Evolutionary conservation across 768 basidiomycete species (phyloP).

Genomic region (Podaxis rugospora): DNA sequence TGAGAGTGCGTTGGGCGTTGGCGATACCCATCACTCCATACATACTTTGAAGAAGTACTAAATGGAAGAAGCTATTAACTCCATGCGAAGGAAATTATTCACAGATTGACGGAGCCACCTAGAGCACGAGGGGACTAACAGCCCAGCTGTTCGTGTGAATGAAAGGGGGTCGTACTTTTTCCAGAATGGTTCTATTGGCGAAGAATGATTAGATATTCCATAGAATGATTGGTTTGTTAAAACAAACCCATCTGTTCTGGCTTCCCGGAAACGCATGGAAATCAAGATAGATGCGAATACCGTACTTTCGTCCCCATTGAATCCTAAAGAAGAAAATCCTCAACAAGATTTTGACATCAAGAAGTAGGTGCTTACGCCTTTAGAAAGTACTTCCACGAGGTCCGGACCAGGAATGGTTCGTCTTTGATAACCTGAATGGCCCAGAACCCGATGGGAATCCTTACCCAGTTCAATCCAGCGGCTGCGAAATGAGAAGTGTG

Average conservation of each 20-base stretch:
- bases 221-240: slow-evolving; percentile 2
- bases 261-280: slow-evolving; percentile 67
- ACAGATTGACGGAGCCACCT: slow-evolving; percentile 65
- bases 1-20: slow-evolving; percentile 82
- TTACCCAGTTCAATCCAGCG: slow-evolving; percentile 84
- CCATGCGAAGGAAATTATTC: slow-evolving; percentile 16
- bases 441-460: slow-evolving; percentile 87
- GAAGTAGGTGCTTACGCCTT: slow-evolving; percentile 32
- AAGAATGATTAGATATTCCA: slow-evolving; percentile 11
- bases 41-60: slow-evolving; percentile 29
- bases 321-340: slow-evolving; percentile 41
- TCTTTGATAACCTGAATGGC: slow-evolving; percentile 70
- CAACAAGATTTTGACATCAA: slow-evolving; percentile 5
- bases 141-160: slow-evolving; percentile 9
- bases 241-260: slow-evolving; percentile 75
- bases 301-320: slow-evolving; percentile 91
- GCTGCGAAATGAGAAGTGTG: slow-evolving; percentile 47
- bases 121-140: slow-evolving; percentile 11
- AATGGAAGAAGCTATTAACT: slow-evolving; percentile 4
- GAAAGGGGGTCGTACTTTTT: slow-evolving; percentile 21
- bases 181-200: slow-evolving; percentile 35
- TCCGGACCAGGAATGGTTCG: slow-evolving; percentile 80
- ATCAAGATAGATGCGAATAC: slow-evolving; percentile 84
- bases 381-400: slow-evolving; percentile 65
- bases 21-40: slow-evolving; percentile 86